phyloP scores from a whole-genome alignment of 1,139 yeast genomes.

The Geotrichum aggregatum region DNA sequence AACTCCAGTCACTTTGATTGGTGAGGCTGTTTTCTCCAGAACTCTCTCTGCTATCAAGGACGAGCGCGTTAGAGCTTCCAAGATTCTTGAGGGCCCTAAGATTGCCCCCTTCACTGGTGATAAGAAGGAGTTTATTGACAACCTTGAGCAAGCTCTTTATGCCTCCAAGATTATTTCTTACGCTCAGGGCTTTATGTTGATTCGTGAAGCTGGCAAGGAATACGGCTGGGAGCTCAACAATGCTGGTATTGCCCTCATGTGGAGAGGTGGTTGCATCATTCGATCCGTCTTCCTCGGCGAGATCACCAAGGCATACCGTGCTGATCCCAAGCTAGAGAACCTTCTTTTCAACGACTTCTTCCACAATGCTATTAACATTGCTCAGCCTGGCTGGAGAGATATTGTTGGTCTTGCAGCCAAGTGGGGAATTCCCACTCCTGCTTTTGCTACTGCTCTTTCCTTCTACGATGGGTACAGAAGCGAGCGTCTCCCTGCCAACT shows the following conservation, averaged over 20 bases:
- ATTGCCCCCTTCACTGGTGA: constrained; percentile 57
- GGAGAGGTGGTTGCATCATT: constrained; percentile 99
- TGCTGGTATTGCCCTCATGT: constrained; percentile 98
- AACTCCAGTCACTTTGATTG: constrained; percentile 96
- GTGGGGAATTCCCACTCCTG: constrained; percentile 95
- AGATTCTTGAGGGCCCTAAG: constrained; percentile 74
- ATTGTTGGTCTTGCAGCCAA: constrained; percentile 72
- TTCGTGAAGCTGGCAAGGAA: constrained; percentile 96
- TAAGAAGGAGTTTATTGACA: constrained; percentile 80
- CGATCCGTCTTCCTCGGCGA: constrained; percentile 97
- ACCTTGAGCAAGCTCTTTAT: constrained; percentile 95
- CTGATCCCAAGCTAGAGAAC: constrained; percentile 90
- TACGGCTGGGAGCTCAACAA: constrained; percentile 96
- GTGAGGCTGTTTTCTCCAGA: constrained; percentile 98
- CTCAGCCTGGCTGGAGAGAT: constrained; percentile 94
- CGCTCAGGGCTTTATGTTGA: constrained; percentile 99
- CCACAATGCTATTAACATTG: constrained; percentile 83
- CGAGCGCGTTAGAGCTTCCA: constrained; percentile 86
- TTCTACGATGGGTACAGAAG: constrained; percentile 99
- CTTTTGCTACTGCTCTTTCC: constrained; percentile 92
- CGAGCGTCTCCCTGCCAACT: constrained; percentile 91
- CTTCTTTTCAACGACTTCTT: constrained; percentile 94
- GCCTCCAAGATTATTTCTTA: constrained; percentile 98
- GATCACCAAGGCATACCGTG: constrained; percentile 93
- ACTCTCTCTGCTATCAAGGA: constrained; percentile 88